Base-by-base conservation (phyloP, 305 asterid genomes). In the Fraxinus baroniana region DNA sequence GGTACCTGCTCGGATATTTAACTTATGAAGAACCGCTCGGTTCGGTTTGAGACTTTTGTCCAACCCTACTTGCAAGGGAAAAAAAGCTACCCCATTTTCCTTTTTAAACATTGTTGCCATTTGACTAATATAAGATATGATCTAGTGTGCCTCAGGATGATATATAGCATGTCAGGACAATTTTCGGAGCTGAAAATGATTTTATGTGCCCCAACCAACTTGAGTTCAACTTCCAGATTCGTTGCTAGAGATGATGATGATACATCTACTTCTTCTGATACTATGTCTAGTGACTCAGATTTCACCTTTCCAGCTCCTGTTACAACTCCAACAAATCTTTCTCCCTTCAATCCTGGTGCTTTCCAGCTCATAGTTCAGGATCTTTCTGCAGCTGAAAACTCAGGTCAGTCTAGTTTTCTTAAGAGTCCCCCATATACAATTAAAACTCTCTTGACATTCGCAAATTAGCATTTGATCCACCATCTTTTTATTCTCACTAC, bases 81-180 rank as follows among this genome's bases (percentile, higher is more conserved):
- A 66, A 52, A 26, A 66, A 3, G 73, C 30, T 64, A 26, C 7
- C 74, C 33, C 17, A 57, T 57, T 57, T n/a, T 18, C 26, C 68
- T 57, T 66, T 24, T 24, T 66, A 66, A 66, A 68, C 7, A 13
- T 68, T 68, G 74, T 68, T 89, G 86, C 78, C 87, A 84, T 88
- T 90, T 93, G 89, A 90, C 97, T 95, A 91, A 95, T 92, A 85
- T 88, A 87, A 87, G 92, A 91, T 91, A 91, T 90, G 94, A 91
- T 94, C 97, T 94, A 94, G 98, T 91, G 96, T 92, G 98, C 98
- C 89, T 92, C 99, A 96, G 99, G 99, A 96, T 96, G 99, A 91
- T 93, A 87, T 91, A 91, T 98, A 96, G 91, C 97, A 94, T 97
- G 93, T 94, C 99, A 72, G 99, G 97, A 73, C 98, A 94, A 89